Percentiles rank a stretch among this genome's conserved stretches.
Evolutionary conservation across 352 stramenopile species (phyloP).

Genomic region (Pythium diclinum): DNA sequence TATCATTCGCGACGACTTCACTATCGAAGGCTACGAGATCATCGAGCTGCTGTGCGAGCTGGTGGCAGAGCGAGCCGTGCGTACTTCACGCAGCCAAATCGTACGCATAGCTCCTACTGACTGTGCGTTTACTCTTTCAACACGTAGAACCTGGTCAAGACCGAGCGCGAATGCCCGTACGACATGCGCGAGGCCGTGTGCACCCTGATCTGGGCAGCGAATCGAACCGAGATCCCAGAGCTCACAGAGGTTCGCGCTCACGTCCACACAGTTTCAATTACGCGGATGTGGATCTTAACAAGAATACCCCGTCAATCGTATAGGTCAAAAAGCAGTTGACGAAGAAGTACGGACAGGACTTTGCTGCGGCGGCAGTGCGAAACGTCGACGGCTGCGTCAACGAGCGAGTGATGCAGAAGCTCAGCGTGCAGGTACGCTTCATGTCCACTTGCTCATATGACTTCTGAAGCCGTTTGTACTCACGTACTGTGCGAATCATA

Average conservation of each 20-base stretch:
- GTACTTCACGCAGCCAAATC: background rate
- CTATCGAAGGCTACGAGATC: constrained; percentile 95
- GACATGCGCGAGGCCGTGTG: constrained; percentile 92
- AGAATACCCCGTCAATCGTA: background rate
- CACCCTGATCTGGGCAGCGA: constrained; percentile 93
- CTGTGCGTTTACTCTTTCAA: background rate
- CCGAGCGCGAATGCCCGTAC: constrained; percentile 88
- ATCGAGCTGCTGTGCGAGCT: constrained; percentile 93
- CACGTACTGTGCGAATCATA: constrained; percentile 11
- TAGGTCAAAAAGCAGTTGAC: constrained; percentile 84
- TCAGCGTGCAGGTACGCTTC: constrained; percentile 80
- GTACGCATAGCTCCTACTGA: background rate
- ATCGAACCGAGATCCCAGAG: constrained; percentile 91
- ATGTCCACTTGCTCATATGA: background rate
- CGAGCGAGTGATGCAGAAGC: constrained; percentile 90
- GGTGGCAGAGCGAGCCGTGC: constrained; percentile 86
- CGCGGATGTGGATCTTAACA: background rate
- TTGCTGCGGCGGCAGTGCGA: constrained; percentile 69
- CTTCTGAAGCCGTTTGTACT: background rate
- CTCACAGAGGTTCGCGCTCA: constrained; percentile 66
- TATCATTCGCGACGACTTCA: constrained; percentile 95
- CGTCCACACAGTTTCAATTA: background rate
- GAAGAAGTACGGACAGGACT: constrained; percentile 90
- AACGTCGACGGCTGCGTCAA: constrained; percentile 91
- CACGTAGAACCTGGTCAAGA: constrained; percentile 84